Evolutionary conservation across 2,329 filamentous ascomycete genomes (phyloP), one percentile per base, ranked within the genome.

Genomic region (Aureobasidium sp.): DNA sequence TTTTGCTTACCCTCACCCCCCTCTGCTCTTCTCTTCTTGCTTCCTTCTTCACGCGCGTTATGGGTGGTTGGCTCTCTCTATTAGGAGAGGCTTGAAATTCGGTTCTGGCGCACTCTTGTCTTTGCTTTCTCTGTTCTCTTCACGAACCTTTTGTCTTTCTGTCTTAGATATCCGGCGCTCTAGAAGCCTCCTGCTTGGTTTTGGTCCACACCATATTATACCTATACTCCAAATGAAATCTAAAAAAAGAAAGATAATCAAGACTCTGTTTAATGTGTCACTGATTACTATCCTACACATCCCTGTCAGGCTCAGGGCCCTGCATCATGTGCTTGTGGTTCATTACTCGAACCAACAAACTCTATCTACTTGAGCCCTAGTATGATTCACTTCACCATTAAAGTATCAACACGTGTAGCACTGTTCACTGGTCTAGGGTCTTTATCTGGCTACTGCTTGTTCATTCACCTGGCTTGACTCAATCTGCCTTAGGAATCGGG

Each of bases 111-210:
- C 37, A 15, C n/a, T 39, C 4, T 52, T 52, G 11, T 13, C 37
- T 3, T 37, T 9, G 8, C 9, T 15, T 25, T 48, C 13, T 30
- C 27, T 30, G 7, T 45, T 8, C 16, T 16, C 6, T 29, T 32
- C 21, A 44, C 41, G 21, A 13, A 27, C 10, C 5, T 30, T 29
- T 9, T n/a, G 13, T 13, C 5, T 30, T 29, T 9, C 11, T 25
- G 21, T 53, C 21, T 41, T 54, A 54, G 52, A 54, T 54, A 54
- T 54, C 52, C 52, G 52, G 36, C 37, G 42, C 36, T 53, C 13
- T 42, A 36, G 34, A 21, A 44, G 52, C 52, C 36, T 42, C 52
- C 27, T 29, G 52, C 27, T 54, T 42, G 30, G 25, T 21, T 30
- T 32, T 44, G 39, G 36, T 54, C 7, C 36, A 41, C 36, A 27